Base-by-base conservation (phyloP, 1,284 basidiomycete species). In the Bjerkandera adusta region DNA sequence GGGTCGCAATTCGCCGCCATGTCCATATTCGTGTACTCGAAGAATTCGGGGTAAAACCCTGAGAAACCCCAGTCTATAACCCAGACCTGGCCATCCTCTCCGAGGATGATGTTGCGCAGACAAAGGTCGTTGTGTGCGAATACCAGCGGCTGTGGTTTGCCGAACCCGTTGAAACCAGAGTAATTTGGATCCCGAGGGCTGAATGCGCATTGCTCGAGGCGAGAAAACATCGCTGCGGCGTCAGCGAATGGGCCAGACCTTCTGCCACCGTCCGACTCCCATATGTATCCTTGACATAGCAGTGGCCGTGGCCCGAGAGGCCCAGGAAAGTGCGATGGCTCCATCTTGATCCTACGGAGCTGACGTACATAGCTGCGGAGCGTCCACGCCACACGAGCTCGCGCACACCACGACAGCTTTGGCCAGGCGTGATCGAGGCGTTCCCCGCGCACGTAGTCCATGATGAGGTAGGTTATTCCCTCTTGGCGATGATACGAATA, bases 41-140 rank as follows among this genome's bases (percentile, higher is more conserved):
- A 64, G 56, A 60, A 66, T 10, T 33, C 41, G 1, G 64, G 64
- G 47, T 65, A 67, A 27, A 59, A 50, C 5, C 65, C 64, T 1
- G 63, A 39, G 16, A 22, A 54, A 2, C 41, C 61, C 54, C 59
- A 66, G 45, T 65, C 61, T 11, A 67, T 47, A 10, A 67, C 29
- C 59, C 62, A 67, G 5, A 65, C 26, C 10, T 32, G 26, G 7
- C 58, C 56, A 33, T 64, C 57, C 2, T 52, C 43, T 5, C 54
- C 59, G 20, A 65, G 34, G n/a, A 60, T 48, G 35, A 66, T 44
- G 43, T 66, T 59, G 24, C 57, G 50, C 43, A 55, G 45, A 26
- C 36, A 38, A 16, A 68, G 50, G 41, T 65, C 63, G 1, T 49
- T 38, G 43, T 66, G 64, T 2, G 53, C 52, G 36, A 65, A 34